Percentiles rank a stretch among this genome's conserved stretches.
These are phyloP conservation scores for Penicillium sp. DNA, from an alignment of 2,329 filamentous ascomycete species.

Conservation along the genomic window DNA sequence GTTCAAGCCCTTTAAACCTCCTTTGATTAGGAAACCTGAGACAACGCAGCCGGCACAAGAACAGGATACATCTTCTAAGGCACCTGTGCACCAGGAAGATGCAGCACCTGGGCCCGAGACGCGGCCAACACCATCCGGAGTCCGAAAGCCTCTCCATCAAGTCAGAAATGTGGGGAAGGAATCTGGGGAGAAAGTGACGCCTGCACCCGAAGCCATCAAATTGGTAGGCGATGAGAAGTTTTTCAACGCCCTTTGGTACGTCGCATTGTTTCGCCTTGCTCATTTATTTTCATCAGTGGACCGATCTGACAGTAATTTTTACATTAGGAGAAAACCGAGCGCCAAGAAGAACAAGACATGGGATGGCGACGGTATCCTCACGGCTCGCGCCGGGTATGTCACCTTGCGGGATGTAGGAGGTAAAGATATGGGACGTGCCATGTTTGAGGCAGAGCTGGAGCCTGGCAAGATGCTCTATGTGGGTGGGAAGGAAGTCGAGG, in stretches of 20 bases:
- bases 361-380: constrained; percentile 70
- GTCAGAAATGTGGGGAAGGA: constrained; percentile 26
- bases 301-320: constrained; percentile 3
- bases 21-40: constrained; percentile 39
- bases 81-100: constrained; percentile 32
- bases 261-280: neutral
- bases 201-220: constrained; percentile 1
- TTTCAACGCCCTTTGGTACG: constrained; percentile 51
- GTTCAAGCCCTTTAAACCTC: constrained; percentile 49
- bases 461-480: constrained; percentile 63
- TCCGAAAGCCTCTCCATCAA: constrained; percentile 35
- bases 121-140: constrained; percentile 8
- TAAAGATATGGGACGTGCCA: constrained; percentile 60
- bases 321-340: constrained; percentile 63
- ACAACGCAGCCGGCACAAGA: constrained; percentile 4
- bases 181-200: constrained; percentile 1
- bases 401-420: constrained; percentile 64
- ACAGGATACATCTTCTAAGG: constrained; percentile 32
- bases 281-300: neutral
- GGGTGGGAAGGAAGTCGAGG: constrained; percentile 67
- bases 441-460: constrained; percentile 57
- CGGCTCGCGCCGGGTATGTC: constrained; percentile 57
- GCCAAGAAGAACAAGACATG: constrained; percentile 75
- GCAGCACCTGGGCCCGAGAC: constrained; percentile 5
- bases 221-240: constrained; percentile 34